Conservation (phyloP, 1,139 yeast species). For the Taphrina confusa region DNA sequence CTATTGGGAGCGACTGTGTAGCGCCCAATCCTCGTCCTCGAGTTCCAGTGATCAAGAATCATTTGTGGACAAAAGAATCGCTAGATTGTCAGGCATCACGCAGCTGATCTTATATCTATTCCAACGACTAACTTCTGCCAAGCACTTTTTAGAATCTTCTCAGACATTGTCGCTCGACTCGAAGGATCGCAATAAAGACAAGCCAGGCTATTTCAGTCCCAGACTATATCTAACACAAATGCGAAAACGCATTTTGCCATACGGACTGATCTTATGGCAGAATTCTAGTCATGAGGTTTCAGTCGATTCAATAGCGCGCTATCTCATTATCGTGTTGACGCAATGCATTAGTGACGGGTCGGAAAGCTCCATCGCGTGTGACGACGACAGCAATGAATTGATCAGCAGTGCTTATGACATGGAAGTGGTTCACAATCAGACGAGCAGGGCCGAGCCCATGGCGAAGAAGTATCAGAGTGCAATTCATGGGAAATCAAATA, state of each 20-base stretch:
- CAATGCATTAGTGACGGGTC: neutral
- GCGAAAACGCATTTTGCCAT: conserved; percentile 40
- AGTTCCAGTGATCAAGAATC: too few species aligned
- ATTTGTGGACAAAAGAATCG: conserved; percentile 37
- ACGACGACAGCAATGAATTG: too few species aligned
- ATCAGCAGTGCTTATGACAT: too few species aligned
- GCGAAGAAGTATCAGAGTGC: too few species aligned
- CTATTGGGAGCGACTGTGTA: too few species aligned
- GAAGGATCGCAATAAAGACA: conserved; percentile 42
- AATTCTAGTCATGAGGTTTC: conserved; percentile 38
- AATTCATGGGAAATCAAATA: too few species aligned
- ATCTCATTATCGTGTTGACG: neutral
- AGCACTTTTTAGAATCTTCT: conserved; percentile 39
- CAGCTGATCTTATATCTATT: conserved; percentile 41
- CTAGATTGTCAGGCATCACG: conserved; percentile 39
- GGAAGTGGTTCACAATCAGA: too few species aligned
- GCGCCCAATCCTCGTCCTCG: too few species aligned
- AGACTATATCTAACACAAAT: conserved; percentile 46
- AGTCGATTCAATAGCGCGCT: conserved; percentile 36
- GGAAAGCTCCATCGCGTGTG: too few species aligned
- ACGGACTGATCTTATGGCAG: conserved; percentile 43
- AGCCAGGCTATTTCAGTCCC: conserved; percentile 44
- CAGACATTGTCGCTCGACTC: conserved; percentile 42
- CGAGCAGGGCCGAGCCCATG: too few species aligned
- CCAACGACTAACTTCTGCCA: conserved; percentile 35